Evolutionary conservation across 306 rosid species (phyloP).

Genomic region (Vachellia collinsii): DNA sequence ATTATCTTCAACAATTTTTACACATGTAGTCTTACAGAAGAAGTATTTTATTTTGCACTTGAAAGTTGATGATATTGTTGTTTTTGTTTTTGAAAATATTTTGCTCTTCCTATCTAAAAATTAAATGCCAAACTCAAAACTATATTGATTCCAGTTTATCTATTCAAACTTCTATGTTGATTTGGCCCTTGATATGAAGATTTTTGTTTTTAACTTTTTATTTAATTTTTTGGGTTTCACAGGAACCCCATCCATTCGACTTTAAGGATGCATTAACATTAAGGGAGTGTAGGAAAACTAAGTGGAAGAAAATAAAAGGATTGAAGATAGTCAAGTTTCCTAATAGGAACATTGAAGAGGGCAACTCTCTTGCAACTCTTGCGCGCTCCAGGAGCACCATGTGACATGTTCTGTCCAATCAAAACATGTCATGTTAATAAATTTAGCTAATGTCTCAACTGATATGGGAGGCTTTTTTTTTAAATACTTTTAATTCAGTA

Average conservation of each 20-base stretch:
- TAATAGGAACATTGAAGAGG: too few species aligned
- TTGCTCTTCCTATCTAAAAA: not conserved
- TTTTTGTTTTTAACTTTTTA: not conserved
- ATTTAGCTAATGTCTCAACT: too few species aligned
- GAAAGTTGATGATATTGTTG: not conserved
- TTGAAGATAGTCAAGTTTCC: too few species aligned
- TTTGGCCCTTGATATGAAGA: not conserved
- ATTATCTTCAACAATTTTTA: not conserved
- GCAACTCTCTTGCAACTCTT: too few species aligned
- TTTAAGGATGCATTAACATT: not conserved
- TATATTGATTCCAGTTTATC: not conserved
- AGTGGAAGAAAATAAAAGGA: too few species aligned
- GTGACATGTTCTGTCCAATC: too few species aligned
- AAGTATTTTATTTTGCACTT: too few species aligned
- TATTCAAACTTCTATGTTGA: not conserved
- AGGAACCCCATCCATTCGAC: not conserved
- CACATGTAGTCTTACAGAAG: not conserved
- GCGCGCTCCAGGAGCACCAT: too few species aligned
- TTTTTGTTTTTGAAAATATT: not conserved
- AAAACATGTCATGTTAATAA: too few species aligned
- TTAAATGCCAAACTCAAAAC: not conserved
- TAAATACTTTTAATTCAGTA: too few species aligned
- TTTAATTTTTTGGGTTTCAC: not conserved
- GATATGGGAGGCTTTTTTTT: too few species aligned
- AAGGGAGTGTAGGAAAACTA: too few species aligned